Base-by-base conservation (phyloP, 1,139 yeast species). In the Pichia sp. region DNA sequence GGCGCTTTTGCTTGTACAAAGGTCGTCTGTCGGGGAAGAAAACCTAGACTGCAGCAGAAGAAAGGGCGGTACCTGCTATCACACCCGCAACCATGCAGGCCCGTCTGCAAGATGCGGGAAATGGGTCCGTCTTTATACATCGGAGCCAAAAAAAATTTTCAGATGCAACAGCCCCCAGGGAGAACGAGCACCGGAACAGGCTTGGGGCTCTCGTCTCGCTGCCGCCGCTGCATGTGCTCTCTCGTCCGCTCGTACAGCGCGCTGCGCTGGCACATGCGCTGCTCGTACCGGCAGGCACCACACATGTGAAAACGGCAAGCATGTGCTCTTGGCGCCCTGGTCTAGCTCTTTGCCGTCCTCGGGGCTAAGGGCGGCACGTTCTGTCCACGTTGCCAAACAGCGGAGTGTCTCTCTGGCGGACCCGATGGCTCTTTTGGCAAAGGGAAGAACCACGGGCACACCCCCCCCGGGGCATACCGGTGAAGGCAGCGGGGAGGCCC, bases 51-150 rank as follows among this genome's bases (percentile, higher is more conserved):
- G n/a, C n/a, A n/a, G n/a, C n/a, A n/a, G n/a, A n/a, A n/a, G n/a
- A n/a, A n/a, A 34, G 13, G n/a, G n/a, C n/a, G n/a, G n/a, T n/a
- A n/a, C n/a, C n/a, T 34, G 40, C 40, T n/a, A n/a, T 4, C n/a
- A 11, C 40, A 34, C 8, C 13, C 40, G 40, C 8, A 7, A n/a
- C 40, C n/a, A n/a, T n/a, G n/a, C n/a, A n/a, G 26, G 26, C 26
- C 26, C 41, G 41, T 36, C 16, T 6, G 16, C 41, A 36, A 8
- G 32, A 43, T 43, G 45, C 30, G 45, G 45, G 45, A 43, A 43
- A 43, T 43, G 45, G 30, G 45, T 43, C 45, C 45, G 32, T 29
- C 30, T 43, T 43, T 43, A 43, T 43, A 43, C 30, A 43, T 29
- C 32, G 45, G 45, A 43, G 31, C 30, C 26, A 43, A 23, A 43